Percentiles rank a stretch among this genome's conserved stretches.
Evolutionary conservation across 129 eudicot species (phyloP).

Genomic region (Flaveria linearis): DNA sequence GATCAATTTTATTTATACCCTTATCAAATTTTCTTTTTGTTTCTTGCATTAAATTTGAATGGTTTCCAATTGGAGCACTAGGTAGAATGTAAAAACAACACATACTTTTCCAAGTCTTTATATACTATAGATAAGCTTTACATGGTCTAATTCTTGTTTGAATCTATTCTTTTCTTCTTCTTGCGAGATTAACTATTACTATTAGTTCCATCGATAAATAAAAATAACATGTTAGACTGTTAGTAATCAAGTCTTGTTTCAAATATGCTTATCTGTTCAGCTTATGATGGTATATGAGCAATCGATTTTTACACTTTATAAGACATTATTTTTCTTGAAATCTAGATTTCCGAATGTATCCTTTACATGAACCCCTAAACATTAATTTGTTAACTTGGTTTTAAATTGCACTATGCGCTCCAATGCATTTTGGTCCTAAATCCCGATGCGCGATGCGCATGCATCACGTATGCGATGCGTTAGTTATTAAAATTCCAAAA

Average conservation of each 20-base stretch:
- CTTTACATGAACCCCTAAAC: neutral
- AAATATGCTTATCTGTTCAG: neutral
- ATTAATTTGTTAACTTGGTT: too few relatives aligned
- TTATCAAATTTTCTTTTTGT: neutral
- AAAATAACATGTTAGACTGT: neutral
- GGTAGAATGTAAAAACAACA: conserved; percentile 4
- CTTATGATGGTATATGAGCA: neutral
- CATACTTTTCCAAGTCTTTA: conserved; percentile 5
- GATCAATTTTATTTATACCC: neutral
- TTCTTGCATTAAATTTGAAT: conserved; percentile 12
- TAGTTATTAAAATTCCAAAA: too few relatives aligned
- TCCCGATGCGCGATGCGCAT: too few relatives aligned
- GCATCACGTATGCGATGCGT: too few relatives aligned
- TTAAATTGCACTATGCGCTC: too few relatives aligned
- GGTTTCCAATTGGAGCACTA: neutral
- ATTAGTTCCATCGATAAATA: neutral
- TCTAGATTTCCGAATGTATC: conserved; percentile 9
- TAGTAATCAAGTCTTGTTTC: neutral
- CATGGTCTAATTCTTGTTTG: conserved; percentile 1
- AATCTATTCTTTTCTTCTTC: neutral
- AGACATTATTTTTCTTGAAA: neutral
- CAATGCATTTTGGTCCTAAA: too few relatives aligned
- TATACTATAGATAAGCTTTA: conserved; percentile 12
- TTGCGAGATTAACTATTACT: conserved; percentile 12
- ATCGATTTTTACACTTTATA: conserved; percentile 1